Evolutionary conservation across 495 filamentous ascomycete species (phyloP), one percentile per base, ranked within the genome.

Genomic region (Collariella sp.): DNA sequence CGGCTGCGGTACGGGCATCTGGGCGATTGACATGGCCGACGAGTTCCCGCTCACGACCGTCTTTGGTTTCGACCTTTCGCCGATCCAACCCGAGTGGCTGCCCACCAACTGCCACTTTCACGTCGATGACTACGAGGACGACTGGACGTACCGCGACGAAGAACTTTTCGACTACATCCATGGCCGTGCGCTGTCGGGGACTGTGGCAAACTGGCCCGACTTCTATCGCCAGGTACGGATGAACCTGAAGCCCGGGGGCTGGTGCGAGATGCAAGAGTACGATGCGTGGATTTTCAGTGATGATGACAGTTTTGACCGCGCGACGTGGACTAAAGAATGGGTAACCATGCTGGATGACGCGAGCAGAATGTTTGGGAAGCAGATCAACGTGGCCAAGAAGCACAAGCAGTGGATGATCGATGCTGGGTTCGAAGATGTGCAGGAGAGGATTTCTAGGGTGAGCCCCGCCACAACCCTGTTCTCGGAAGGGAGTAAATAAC

Each of bases 91-190:
- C 23, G 51, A 58, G 19, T 74, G 75, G 71, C 74, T 76, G 12
- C 76, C 77, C 3, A 67, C 72, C 20, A 79, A 79, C 59, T 67
- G 76, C 18, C 61, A 66, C 15, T 83, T 82, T 61, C 74, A 80
- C 55, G 68, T 83, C 43, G 80, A 83, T 50, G 80, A 83, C 56
- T 72, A 75, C 58, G 79, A 78, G 64, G 62, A 72, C 13, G 72
- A 75, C 18, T 86, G 82, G 82, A 71, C 73, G 7, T 78, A 73
- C 47, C 68, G 70, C 44, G 58, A 69, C 7, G 61, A 68, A 7
- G 66, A 78, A 46, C 57, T 76, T 43, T 70, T 85, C 55, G 83
- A 86, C 65, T 85, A 77, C 62, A 76, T 87, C 50, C 83, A 87
- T 59, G 74, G 72, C 12, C 79, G 83, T 7, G 67, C 72, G 6